phyloP scores from a whole-genome alignment of 345 rosid genomes.

The Abelmoschus esculentus region DNA sequence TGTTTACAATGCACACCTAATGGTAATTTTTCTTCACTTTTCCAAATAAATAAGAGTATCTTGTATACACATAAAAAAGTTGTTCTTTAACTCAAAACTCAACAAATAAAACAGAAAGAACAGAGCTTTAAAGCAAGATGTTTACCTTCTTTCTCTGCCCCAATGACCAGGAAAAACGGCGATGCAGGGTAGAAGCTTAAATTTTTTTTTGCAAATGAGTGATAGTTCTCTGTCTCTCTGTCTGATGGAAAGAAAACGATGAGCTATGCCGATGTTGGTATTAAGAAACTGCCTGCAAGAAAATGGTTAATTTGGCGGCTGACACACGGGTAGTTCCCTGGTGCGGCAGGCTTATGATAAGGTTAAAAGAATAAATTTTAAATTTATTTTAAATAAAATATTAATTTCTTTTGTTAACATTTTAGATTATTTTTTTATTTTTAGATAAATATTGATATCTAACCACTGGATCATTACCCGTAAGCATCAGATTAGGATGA shows the following conservation, averaged over 20 bases:
- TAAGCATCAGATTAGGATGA: conserved; percentile 1
- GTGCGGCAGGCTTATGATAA: too few species aligned
- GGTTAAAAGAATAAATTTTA: too few species aligned
- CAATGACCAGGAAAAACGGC: conserved; percentile 8
- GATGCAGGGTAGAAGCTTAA: neutral
- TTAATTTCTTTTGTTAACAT: too few species aligned
- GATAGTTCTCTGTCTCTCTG: neutral
- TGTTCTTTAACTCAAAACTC: neutral
- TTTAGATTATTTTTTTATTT: too few species aligned
- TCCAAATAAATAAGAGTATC: neutral
- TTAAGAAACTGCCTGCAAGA: neutral
- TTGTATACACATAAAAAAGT: neutral
- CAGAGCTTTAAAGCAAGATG: neutral
- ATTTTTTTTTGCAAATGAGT: neutral
- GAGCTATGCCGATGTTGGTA: neutral
- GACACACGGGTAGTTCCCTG: conserved; percentile 21
- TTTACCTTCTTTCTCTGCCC: conserved; percentile 11
- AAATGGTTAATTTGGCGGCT: neutral
- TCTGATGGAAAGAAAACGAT: neutral
- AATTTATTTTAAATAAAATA: too few species aligned
- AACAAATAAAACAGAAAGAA: neutral
- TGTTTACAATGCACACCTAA: neutral
- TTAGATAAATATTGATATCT: too few species aligned
- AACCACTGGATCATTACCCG: conserved; percentile 21
- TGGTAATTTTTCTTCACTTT: neutral